Base-by-base conservation (phyloP, 1,284 basidiomycete genomes). In the Pascua guehoae region DNA sequence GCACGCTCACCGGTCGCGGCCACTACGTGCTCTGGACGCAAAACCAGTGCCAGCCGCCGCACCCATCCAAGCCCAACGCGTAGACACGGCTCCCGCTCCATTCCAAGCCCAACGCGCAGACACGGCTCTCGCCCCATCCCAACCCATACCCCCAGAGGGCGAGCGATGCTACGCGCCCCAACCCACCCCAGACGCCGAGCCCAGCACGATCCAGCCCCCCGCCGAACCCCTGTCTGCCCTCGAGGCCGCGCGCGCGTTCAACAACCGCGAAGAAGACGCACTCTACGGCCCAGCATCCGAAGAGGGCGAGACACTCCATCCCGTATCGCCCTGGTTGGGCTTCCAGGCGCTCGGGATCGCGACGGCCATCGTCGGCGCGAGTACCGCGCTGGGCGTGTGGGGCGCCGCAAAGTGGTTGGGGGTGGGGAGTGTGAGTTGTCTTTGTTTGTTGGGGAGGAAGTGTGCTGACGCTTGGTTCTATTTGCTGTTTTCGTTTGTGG, bases 261-360 rank as follows among this genome's bases (percentile, higher is more conserved):
- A 72, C 54, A 60, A 63, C 40, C 45, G 51, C 4, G 69, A 72
- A 54, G 70, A 71, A 54, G 53, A 61, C 37, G 36, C 44, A 24
- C 51, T 69, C n/a, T 67, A 57, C 49, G 69, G 69, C 12, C 54
- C 56, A 10, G 54, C 59, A 17, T 61, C 62, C 16, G 61, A 65
- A 32, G 57, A 51, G 16, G 57, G 37, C 24, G 59, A 51, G 46
- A 38, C 15, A 8, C 36, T 53, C 36, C 56, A 52, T 48, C 61
- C 48, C 8, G 62, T 46, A 9, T 64, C 47, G 1, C 54, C 62
- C 8, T 63, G 64, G 60, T 45, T 69, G 14, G 71, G 65, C 2
- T 56, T 67, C 41, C 62, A 74, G 57, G 73, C 73, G 14, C 65
- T 75, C 8, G 70, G 62, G 1, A 67, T 72, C 46, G 73, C 73